Base-by-base conservation (phyloP, 2,329 filamentous ascomycete genomes). In the Fusarium denticulatum region DNA sequence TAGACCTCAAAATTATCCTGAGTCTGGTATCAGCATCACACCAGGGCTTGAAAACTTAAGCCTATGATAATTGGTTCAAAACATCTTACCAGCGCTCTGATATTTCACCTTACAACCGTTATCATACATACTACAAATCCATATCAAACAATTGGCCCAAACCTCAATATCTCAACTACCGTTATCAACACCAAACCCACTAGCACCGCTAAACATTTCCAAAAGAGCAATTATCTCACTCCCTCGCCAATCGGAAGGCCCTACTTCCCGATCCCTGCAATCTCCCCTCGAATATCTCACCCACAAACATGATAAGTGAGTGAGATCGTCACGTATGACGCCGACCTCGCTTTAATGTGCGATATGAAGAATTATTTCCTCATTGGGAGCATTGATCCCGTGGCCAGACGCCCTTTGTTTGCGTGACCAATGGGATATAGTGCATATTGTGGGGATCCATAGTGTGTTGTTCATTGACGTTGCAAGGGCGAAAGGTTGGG, bases 261-360 rank as follows among this genome's bases (percentile, higher is more conserved):
- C 30, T 39, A 45, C 24, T 69, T 64, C 42, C 71, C 67, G 68
- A 74, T 49, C 61, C 72, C 40, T 57, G 63, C 45, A 46, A 60
- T 55, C 24, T 30, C 20, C 11, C 34, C 15, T 28, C 36, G 24
- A 37, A 37, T 39, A 40, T 40, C 34, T 36, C 20, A 40, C 18
- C 12, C 30, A 28, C 36, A 14, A 40, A 14, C 11, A 28, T 40
- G 50, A 55, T 55, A 55, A 55, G 50, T 55, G 50, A 45, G 42
- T 20, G 24, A 45, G 24, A 45, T 26, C 34, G 63, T 42, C 26
- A 55, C 46, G 42, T 39, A 32, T 40, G 32, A 50, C 60, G 46
- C 62, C 62, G 67, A 71, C 58, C 57, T 53, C 66, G 67, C 49
- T 45, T 36, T 57, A 37, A 71, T 71, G 67, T 69, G 62, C 39